These are phyloP conservation scores for Chrysoporthe austroafricana DNA, from an alignment of 2,329 filamentous ascomycete species.

Conservation along the genomic window DNA sequence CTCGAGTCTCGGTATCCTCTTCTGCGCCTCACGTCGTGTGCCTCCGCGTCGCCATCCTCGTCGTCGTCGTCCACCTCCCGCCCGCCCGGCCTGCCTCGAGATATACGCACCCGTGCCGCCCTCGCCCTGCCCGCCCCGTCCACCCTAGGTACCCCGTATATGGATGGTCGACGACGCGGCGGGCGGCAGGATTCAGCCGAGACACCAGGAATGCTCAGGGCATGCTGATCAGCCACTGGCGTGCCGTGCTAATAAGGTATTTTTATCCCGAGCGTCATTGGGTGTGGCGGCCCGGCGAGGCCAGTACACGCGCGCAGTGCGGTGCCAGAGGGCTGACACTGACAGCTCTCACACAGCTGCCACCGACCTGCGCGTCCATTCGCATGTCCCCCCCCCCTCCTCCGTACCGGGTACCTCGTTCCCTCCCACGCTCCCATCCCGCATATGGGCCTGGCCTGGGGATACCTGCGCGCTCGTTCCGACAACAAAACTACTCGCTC, in stretches of 20 bases:
- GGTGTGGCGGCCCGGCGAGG: background rate
- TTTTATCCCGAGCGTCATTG: background rate
- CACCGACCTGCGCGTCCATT: background rate
- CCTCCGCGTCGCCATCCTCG: background rate
- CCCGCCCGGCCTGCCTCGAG: background rate
- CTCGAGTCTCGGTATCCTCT: background rate
- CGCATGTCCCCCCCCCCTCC: background rate
- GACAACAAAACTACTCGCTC: background rate
- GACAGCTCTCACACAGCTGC: background rate
- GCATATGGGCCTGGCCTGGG: too few relatives aligned
- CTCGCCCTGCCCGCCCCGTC: too few relatives aligned
- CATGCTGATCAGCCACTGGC: background rate
- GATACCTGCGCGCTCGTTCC: background rate
- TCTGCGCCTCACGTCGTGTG: background rate
- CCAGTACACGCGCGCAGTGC: background rate
- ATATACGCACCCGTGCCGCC: background rate
- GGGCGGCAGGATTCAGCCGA: background rate
- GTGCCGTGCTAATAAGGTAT: background rate
- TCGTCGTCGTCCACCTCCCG: background rate
- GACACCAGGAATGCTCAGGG: background rate
- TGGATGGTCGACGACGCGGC: background rate
- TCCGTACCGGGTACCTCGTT: conserved; percentile 3
- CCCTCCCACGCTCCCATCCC: background rate
- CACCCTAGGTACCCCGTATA: too few relatives aligned
- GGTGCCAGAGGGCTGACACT: background rate